Evolutionary conservation across 2,329 filamentous ascomycete species (phyloP), one percentile per base, ranked within the genome.

Genomic region (Pyrenophora seminiperda): DNA sequence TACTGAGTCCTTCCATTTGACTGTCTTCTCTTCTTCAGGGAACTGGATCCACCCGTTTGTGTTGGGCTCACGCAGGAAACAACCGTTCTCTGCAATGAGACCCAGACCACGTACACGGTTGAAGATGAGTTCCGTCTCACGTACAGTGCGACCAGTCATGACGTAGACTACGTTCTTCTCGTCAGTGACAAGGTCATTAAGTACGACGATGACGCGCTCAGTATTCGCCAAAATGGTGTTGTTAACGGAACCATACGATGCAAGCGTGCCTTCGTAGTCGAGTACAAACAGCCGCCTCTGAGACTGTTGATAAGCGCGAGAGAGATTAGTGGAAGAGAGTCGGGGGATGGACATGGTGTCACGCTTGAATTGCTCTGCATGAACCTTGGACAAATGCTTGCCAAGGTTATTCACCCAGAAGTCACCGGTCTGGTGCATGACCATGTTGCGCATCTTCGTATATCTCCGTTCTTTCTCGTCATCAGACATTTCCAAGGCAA

Each of bases 21-120:
- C 77, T 52, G 90, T 88, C 61, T 87, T 82, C 2, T 83, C 79
- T 1, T 83, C 79, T 67, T 96, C 86, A 2, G 88, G 86, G 74
- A 96, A 87, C 55, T 88, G 85, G 2, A 82, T 83, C 94, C 94
- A 97, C 29, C 83, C 80, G 18, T 83, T 81, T 13, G 78, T 80
- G 14, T 70, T 82, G 37, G 83, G 84, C 56, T 90, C 83, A 61
- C 89, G 90, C 49, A 97, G 77, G 74, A 95, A 97, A 70, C 90
- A 96, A 2, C 93, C 93, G 59, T 96, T 97, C 75, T 97, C 93
- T 0, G 93, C 93, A 58, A 97, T 95, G 4, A 97, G 79, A 2
- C 94, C 94, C 3, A 97, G 77, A 53, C 88, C 88, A 4, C 90
- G 88, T 1, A 97, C 88, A 18, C 88, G 84, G 43, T 87, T 86